phyloP scores from a whole-genome alignment of 192 early-diverging fungal species.

The Coemansia sp. region DNA sequence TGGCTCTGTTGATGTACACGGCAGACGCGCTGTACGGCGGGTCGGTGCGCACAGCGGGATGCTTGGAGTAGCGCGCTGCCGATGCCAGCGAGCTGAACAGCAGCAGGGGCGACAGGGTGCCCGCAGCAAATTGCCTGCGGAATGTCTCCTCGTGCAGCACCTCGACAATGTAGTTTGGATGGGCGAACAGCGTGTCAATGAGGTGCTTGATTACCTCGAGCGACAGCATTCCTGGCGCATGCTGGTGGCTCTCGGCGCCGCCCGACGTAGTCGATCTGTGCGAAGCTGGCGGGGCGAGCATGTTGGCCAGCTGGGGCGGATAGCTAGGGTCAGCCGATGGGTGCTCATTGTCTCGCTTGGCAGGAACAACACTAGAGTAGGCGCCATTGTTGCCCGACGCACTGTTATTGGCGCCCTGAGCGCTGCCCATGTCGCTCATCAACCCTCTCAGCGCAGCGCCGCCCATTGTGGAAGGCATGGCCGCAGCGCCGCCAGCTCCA shows the following conservation, averaged over 20 bases:
- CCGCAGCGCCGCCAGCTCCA: not conserved
- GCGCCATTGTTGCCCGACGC: constrained; percentile 1
- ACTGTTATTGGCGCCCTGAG: not conserved
- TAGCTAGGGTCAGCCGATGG: constrained; percentile 19
- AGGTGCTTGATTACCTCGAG: constrained; percentile 30
- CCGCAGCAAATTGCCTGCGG: constrained; percentile 40
- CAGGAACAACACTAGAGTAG: not conserved
- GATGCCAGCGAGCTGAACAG: constrained; percentile 42
- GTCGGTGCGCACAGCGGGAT: constrained; percentile 41
- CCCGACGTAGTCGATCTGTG: not conserved
- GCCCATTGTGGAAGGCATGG: too few relatives aligned
- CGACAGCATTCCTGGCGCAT: constrained; percentile 9
- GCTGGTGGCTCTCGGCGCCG: constrained; percentile 7
- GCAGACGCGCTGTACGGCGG: constrained; percentile 47
- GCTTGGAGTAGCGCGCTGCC: constrained; percentile 46
- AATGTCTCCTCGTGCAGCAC: constrained; percentile 42
- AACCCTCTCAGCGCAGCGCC: not conserved
- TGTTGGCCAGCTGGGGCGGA: constrained; percentile 4
- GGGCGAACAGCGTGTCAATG: constrained; percentile 37
- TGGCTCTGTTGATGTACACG: constrained; percentile 34
- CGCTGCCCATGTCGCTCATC: not conserved
- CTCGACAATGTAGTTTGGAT: constrained; percentile 16
- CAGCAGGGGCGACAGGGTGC: constrained; percentile 46
- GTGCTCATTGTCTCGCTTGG: constrained; percentile 16
- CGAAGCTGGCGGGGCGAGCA: not conserved